These are phyloP conservation scores for Thalassiosira hispida DNA, from an alignment of 352 stramenopile species.

Conservation along the genomic window DNA sequence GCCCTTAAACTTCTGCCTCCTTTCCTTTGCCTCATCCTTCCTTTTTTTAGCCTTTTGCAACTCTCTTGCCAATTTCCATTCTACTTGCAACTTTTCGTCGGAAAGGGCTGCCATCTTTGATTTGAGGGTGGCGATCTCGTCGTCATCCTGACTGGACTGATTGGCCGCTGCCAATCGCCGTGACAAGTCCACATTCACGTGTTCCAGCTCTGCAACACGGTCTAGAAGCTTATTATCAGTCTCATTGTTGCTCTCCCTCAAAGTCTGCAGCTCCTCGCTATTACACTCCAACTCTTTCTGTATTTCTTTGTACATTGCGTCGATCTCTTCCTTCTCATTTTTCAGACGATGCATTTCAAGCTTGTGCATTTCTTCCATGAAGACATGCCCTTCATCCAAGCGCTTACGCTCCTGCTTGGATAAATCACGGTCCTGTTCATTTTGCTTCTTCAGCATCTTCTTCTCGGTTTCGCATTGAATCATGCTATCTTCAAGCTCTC, in stretches of 20 bases:
- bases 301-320: slow-evolving; percentile 7
- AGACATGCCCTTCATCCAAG: slow-evolving; percentile 9
- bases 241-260: not conserved
- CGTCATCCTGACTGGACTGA: slow-evolving; percentile 15
- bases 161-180: not conserved
- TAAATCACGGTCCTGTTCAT: slow-evolving; percentile 3
- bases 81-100: slow-evolving; percentile 29
- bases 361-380: slow-evolving; percentile 13
- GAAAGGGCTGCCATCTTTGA: slow-evolving; percentile 22
- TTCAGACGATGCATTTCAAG: not conserved
- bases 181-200: not conserved
- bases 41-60: slow-evolving; percentile 18
- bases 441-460: slow-evolving; percentile 4
- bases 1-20: slow-evolving; percentile 30
- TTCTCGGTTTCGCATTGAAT: slow-evolving; percentile 6
- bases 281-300: not conserved
- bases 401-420: slow-evolving; percentile 1
- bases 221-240: not conserved
- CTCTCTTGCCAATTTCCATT: slow-evolving; percentile 28
- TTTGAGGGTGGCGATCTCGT: slow-evolving; percentile 19
- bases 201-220: slow-evolving; percentile 16
- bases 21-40: slow-evolving; percentile 28
- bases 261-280: not conserved
- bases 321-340: slow-evolving; percentile 21
- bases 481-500: not conserved